Percentiles rank a stretch among this genome's conserved stretches.
phyloP scores from a whole-genome alignment of 139 green algal genomes.

The Mychonastes homosphaera region DNA sequence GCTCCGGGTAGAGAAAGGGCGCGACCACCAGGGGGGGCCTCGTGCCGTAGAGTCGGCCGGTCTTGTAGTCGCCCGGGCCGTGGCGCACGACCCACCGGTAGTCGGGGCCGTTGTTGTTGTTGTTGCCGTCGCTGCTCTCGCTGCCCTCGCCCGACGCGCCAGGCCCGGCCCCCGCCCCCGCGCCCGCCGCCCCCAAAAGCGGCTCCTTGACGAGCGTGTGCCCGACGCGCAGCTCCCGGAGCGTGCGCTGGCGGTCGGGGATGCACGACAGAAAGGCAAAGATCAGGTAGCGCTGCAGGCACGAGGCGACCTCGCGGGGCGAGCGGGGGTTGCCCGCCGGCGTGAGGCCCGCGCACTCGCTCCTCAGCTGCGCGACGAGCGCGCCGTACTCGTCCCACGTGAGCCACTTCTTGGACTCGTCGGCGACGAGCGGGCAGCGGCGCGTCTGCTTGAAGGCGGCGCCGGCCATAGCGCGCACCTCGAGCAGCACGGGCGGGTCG shows the following conservation, averaged over 20 bases:
- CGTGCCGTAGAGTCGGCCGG: constrained; percentile 47
- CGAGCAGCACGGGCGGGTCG: too few relatives aligned
- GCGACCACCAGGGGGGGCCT: constrained; percentile 44
- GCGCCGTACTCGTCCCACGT: constrained; percentile 42
- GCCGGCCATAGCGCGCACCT: too few relatives aligned
- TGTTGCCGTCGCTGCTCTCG: not conserved
- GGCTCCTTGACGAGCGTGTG: constrained; percentile 48
- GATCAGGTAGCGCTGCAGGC: constrained; percentile 57
- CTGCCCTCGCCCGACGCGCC: too few relatives aligned
- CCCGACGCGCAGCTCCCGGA: constrained; percentile 58
- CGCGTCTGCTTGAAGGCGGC: too few relatives aligned
- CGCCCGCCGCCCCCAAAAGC: too few relatives aligned
- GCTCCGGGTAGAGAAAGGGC: constrained; percentile 41
- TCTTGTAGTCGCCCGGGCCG: constrained; percentile 56
- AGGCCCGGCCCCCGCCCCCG: too few relatives aligned
- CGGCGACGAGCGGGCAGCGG: too few relatives aligned
- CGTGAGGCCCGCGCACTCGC: constrained; percentile 31
- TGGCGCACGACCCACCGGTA: constrained; percentile 46
- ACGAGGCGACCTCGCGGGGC: constrained; percentile 20
- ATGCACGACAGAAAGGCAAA: constrained; percentile 57
- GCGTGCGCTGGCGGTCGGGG: constrained; percentile 60
- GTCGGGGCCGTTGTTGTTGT: not conserved
- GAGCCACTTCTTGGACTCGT: constrained; percentile 54
- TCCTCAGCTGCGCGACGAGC: constrained; percentile 26
- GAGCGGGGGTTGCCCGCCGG: not conserved